Evolutionary conservation across 1,284 basidiomycete species (phyloP), one percentile per base, ranked within the genome.

Genomic region (Lignosus rhinocerotis): DNA sequence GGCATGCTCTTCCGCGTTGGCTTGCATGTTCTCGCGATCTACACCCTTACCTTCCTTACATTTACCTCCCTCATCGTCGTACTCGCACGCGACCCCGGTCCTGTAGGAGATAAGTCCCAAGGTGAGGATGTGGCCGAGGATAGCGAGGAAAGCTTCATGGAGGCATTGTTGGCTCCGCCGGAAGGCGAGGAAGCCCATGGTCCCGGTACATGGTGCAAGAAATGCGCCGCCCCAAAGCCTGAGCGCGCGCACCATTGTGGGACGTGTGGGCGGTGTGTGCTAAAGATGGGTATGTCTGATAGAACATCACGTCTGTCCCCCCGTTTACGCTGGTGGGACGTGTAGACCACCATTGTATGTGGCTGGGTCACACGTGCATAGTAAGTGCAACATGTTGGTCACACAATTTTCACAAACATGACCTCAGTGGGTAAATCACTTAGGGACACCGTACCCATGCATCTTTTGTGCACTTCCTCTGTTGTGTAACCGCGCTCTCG

Each of bases 281-380:
- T 95, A 45, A 94, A 93, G 76, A 91, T 94, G 86, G 89, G 92
- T 90, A 53, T 55, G 84, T 72, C 61, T 55, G 33, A 32, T 63
- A 45, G 58, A 56, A 41, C 46, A 25, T 6, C 41, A 30, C 2
- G 7, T 30, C 44, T 31, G 11, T 41, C 17, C 16, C 17, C 7
- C 5, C 7, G 46, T 17, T 8, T 5, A 34, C n/a, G n/a, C 25
- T 30, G 19, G 21, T 19, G 31, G 19, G 30, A n/a, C 6, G 25
- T 17, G 7, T 42, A 92, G 93, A 96, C 71, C 93, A 95, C 70
- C 93, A 96, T 70, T 96, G 93, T 69, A 88, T 88, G 3, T 96
- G 93, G 93, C 76, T 95, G 14, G 90, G 85, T 41, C 76, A 79
- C 53, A 88, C 82, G 69, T 96, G 93, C 72, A 83, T 96, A 52